These are phyloP conservation scores for Colletotrichum lentis DNA, from an alignment of 2,329 filamentous ascomycete genomes.

Conservation along the genomic window DNA sequence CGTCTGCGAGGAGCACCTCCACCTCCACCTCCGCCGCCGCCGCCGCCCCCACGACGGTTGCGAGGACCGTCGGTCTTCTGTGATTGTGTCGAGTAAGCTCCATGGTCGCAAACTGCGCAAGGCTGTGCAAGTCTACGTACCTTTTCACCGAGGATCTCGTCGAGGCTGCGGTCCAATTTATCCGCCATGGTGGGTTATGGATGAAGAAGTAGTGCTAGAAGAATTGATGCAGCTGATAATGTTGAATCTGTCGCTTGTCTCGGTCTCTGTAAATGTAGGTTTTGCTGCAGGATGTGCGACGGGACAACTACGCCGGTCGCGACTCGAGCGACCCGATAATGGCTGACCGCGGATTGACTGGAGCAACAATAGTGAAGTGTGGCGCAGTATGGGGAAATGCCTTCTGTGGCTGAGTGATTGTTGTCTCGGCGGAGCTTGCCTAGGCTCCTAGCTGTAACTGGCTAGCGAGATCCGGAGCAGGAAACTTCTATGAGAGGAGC, in stretches of 20 bases:
- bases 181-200: slow-evolving; percentile 45
- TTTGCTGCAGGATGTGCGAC: slow-evolving; percentile 24
- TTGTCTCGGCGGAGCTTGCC: neutral
- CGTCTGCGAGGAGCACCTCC: slow-evolving; percentile 39
- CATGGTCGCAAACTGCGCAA: slow-evolving; percentile 23
- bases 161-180: slow-evolving; percentile 63
- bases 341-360: slow-evolving; percentile 15
- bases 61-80: slow-evolving; percentile 47
- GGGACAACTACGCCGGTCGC: slow-evolving; percentile 13
- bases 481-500: slow-evolving; percentile 18
- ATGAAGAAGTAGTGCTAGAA: neutral
- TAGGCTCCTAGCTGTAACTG: no score
- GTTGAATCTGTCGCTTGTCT: neutral
- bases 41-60: slow-evolving; percentile 46
- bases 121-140: slow-evolving; percentile 48
- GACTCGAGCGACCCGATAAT: slow-evolving; percentile 9
- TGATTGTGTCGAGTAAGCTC: slow-evolving; percentile 25
- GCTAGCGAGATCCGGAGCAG: slow-evolving; percentile 1
- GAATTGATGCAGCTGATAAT: neutral
- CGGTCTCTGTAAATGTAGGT: slow-evolving; percentile 1
- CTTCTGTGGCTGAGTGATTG: neutral
- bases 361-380: slow-evolving; percentile 4
- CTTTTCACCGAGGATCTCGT: slow-evolving; percentile 64
- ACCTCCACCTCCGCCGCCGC: no score
- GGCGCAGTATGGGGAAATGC: neutral